These are phyloP conservation scores for Tardiomyces digboiensis DNA, from an alignment of 1,139 yeast genomes.

Conservation along the genomic window DNA sequence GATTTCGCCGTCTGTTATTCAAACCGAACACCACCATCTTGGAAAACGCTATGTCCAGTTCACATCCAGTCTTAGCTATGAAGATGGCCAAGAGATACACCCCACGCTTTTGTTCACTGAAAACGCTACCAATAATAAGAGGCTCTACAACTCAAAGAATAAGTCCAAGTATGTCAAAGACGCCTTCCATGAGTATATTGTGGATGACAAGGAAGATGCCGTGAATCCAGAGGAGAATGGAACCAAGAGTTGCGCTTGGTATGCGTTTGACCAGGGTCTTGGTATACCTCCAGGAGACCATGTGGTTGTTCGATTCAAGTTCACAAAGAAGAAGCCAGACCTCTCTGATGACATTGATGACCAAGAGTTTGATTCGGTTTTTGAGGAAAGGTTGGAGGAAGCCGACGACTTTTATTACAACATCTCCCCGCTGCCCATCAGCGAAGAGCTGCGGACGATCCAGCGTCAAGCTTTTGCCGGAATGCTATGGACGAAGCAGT, in stretches of 20 bases:
- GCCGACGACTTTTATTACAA: slow-evolving; percentile 95
- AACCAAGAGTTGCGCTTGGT: slow-evolving; percentile 76
- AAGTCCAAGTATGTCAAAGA: slow-evolving; percentile 61
- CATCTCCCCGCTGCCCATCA: slow-evolving; percentile 76
- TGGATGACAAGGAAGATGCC: slow-evolving; percentile 48
- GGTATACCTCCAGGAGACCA: slow-evolving; percentile 86
- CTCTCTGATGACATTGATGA: slow-evolving; percentile 44
- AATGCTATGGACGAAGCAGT: slow-evolving; percentile 90
- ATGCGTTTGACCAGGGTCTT: slow-evolving; percentile 61
- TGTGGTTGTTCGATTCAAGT: slow-evolving; percentile 77
- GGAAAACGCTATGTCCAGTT: slow-evolving; percentile 66
- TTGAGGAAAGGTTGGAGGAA: slow-evolving; percentile 72
- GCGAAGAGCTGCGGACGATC: slow-evolving; percentile 72
- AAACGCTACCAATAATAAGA: slow-evolving; percentile 71
- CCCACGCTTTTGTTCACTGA: slow-evolving; percentile 78
- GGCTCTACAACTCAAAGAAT: slow-evolving; percentile 54
- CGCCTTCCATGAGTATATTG: slow-evolving; percentile 80
- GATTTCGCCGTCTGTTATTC: slow-evolving; percentile 37
- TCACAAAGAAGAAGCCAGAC: slow-evolving; percentile 41
- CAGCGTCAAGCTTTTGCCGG: slow-evolving; percentile 97
- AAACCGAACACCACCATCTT: slow-evolving; percentile 59
- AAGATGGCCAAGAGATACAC: slow-evolving; percentile 50
- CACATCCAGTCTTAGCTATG: slow-evolving; percentile 45
- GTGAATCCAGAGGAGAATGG: slow-evolving; percentile 66
- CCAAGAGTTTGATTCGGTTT: slow-evolving; percentile 62